Evolutionary conservation across 2,329 filamentous ascomycete species (phyloP).

Genomic region (Lizonia empirigonia): DNA sequence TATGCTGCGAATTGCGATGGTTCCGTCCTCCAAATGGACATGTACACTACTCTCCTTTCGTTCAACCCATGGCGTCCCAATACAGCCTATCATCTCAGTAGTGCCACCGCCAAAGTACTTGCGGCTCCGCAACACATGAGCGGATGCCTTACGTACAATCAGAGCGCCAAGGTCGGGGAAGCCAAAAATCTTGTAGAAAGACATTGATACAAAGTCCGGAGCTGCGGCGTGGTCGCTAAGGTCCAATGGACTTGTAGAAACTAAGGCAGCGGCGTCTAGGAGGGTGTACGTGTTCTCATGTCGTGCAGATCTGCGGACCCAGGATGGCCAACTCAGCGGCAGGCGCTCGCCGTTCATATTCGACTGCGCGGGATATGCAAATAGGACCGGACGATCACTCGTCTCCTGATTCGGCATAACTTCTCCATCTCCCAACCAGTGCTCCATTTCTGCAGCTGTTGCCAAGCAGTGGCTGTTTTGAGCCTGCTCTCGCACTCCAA

Average conservation of each 20-base stretch:
- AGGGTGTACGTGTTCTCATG: constrained; percentile 68
- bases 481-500: constrained; percentile 77
- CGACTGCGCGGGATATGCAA: constrained; percentile 88
- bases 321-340: constrained; percentile 64
- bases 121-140: constrained; percentile 57
- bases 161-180: constrained; percentile 89
- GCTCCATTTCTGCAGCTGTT: constrained; percentile 65
- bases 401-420: constrained; percentile 16
- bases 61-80: constrained; percentile 60
- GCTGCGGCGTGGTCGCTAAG: constrained; percentile 62
- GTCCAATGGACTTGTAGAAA: constrained; percentile 65
- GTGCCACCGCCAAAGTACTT: constrained; percentile 73
- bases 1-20: constrained; percentile 68
- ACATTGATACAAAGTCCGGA: constrained; percentile 83
- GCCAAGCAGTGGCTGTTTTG: constrained; percentile 66
- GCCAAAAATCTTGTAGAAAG: constrained; percentile 95
- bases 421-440: constrained; percentile 60
- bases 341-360: constrained; percentile 85
- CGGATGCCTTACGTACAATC: constrained; percentile 75
- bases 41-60: constrained; percentile 61
- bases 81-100: constrained; percentile 60
- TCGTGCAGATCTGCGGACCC: constrained; percentile 21
- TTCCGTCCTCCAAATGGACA: constrained; percentile 70
- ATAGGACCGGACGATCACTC: constrained; percentile 48
- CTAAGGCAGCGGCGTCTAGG: constrained; percentile 70